Percentiles rank a stretch among this genome's conserved stretches.
phyloP scores from a whole-genome alignment of 768 basidiomycete genomes.

The Mycena polygramma region DNA sequence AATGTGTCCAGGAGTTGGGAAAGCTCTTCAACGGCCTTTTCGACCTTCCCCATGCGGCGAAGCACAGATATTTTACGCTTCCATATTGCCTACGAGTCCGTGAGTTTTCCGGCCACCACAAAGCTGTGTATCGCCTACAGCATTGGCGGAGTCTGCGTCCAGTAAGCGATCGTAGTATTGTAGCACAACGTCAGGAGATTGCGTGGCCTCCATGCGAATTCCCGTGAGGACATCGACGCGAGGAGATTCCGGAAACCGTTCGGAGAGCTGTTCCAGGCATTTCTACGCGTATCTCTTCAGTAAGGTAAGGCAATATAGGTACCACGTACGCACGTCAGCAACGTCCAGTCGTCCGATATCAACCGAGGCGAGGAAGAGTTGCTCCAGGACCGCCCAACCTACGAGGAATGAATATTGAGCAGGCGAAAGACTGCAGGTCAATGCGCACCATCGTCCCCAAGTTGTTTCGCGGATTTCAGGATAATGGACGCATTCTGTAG shows the following conservation, averaged over 20 bases:
- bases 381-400: constrained; percentile 89
- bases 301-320: constrained; percentile 1
- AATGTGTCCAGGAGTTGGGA: constrained; percentile 85
- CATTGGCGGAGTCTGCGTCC: constrained; percentile 74
- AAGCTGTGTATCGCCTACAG: constrained; percentile 60
- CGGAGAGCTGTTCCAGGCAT: constrained; percentile 70
- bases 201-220: constrained; percentile 80
- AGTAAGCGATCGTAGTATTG: constrained; percentile 77
- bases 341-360: constrained; percentile 80
- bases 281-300: constrained; percentile 53
- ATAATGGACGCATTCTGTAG: constrained; percentile 67
- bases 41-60: constrained; percentile 69
- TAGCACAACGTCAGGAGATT: constrained; percentile 67
- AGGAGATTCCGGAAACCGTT: constrained; percentile 83
- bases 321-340: constrained; percentile 71
- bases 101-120: constrained; percentile 7
- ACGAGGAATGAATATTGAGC: constrained; percentile 11
- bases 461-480: constrained; percentile 59
- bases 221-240: constrained; percentile 85
- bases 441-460: constrained; percentile 69
- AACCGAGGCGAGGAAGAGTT: constrained; percentile 81
- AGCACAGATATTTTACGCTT: constrained; percentile 86
- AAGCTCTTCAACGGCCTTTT: constrained; percentile 79
- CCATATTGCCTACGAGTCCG: constrained; percentile 68
- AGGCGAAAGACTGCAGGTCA: constrained; percentile 9